Evolutionary conservation across 352 stramenopile species (phyloP), one percentile per base, ranked within the genome.

Genomic region (Globisporangium splendens): DNA sequence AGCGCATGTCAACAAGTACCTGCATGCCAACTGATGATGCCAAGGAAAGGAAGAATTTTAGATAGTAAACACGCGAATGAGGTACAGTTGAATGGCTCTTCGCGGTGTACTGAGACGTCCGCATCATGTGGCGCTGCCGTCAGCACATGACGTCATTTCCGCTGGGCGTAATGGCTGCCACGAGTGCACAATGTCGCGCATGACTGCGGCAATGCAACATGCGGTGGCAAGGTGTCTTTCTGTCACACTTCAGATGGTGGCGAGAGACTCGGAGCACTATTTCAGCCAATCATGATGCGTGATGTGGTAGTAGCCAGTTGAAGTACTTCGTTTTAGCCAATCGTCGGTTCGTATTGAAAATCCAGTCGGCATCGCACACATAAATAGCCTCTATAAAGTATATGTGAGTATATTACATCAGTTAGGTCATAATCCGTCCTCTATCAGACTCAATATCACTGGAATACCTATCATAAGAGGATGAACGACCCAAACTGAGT

Each of bases 1-100:
- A 13, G 68, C 71, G 31, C 83, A 95, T 67, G 82, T 95, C 13
- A 63, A 78, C 31, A 88, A 89, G 70, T 91, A 89, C 61, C 49
- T 88, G 53, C 61, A 54, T 8, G 17, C 39, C 39, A 44, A 42
- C 33, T 55, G 48, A 65, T 63, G 46, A 17, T 10, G 35, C 17
- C n/a, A 14, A 28, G 31, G 4, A 21, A 56, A 51, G 55, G 61
- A 33, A 22, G 14, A 18, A 44, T 17, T n/a, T 33, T 22, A 46
- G 20, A 20, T 52, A 21, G 47, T 35, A 35, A 35, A 35, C 28
- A 1, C 28, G 10, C 28, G 10, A 31, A 31, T 2, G 28, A 35
- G 28, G 10, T 6, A 35, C 28, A 11, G 10, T 35, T 35, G 28
- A 35, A 35, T 35, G 8, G 28, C 28, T 8, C 8, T 22, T 41